Evolutionary conservation across 306 rosid genomes (phyloP).

Genomic region (Ormosia semicastrata): DNA sequence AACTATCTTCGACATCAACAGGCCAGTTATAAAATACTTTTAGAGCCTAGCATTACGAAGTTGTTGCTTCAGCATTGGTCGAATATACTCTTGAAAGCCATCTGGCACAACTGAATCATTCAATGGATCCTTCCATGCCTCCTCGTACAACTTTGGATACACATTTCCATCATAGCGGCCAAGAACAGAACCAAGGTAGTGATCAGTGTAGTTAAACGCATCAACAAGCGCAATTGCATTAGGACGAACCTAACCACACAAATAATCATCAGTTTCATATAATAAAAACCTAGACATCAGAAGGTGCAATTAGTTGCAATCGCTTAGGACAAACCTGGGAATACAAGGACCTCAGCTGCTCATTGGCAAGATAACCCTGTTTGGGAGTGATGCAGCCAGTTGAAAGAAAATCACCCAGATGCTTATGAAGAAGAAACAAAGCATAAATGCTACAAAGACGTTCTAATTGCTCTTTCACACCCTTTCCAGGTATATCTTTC

Average conservation of each 20-base stretch:
- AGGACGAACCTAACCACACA: slow-evolving; percentile 73
- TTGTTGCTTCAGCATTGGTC: slow-evolving; percentile 88
- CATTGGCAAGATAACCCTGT: slow-evolving; percentile 83
- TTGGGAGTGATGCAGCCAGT: slow-evolving; percentile 75
- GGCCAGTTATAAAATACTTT: slow-evolving; percentile 7
- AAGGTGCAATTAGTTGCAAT: not conserved
- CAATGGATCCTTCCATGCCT: slow-evolving; percentile 97
- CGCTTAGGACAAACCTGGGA: slow-evolving; percentile 64
- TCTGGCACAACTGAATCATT: slow-evolving; percentile 85
- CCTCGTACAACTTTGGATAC: slow-evolving; percentile 86
- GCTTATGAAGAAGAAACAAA: slow-evolving; percentile 67
- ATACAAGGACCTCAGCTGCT: slow-evolving; percentile 77
- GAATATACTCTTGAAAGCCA: slow-evolving; percentile 76
- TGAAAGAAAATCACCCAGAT: slow-evolving; percentile 85
- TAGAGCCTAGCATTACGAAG: slow-evolving; percentile 90
- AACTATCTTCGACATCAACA: not conserved
- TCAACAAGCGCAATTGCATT: slow-evolving; percentile 84
- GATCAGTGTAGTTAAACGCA: slow-evolving; percentile 86
- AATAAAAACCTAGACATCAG: slow-evolving; percentile 14
- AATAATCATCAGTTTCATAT: slow-evolving; percentile 16
- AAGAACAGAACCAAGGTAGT: slow-evolving; percentile 83
- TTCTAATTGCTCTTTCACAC: slow-evolving; percentile 81
- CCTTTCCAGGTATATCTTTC: slow-evolving; percentile 86
- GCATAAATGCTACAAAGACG: slow-evolving; percentile 78
- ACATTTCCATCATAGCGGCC: slow-evolving; percentile 92